Evolutionary conservation across 2,329 filamentous ascomycete species (phyloP), one percentile per base, ranked within the genome.

Genomic region (Aspergillus chevalieri): DNA sequence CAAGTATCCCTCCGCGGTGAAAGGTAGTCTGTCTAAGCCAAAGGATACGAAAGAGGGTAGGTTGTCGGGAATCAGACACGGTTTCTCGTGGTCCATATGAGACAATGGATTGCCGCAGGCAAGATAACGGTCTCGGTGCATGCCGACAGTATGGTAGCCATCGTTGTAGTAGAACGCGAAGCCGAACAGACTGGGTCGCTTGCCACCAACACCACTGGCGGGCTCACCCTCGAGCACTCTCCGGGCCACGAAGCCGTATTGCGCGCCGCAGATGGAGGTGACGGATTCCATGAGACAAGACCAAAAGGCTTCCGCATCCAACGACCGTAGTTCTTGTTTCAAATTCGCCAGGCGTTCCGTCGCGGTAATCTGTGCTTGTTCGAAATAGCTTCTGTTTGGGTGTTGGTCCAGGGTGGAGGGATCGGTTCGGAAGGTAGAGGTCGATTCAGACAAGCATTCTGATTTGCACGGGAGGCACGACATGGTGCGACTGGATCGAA

Each of bases 81-180:
- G 80, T 64, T 86, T 85, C 69, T 86, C 83, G 62, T 87, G 80
- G 56, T 80, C 81, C 84, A 87, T 86, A 62, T 85, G 79, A 33
- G 78, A 78, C 65, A 84, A 84, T 4, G 84, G 83, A 54, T 82
- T 81, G 21, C 76, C 80, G 57, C 83, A 84, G 34, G 82, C 79
- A 57, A 82, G 77, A 65, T 84, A 85, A 55, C 81, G 80, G 68
- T 85, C 78, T 53, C 77, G 77, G 57, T 81, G 71, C 46, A 82
- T 74, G 21, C 76, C 71, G 52, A 76, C 74, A 46, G 69, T 71
- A 48, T 75, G 74, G 45, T 74, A 71, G 24, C 79, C 82, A 57
- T 83, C 78, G 58, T 84, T 81, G 67, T 83, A 79, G 62, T 86
- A 86, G 55, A 85, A 81, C 12, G 80, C 84, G 7, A 82, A 76